Evolutionary conservation across 2,329 filamentous ascomycete species (phyloP).

Genomic region (Monosporascus sp.): DNA sequence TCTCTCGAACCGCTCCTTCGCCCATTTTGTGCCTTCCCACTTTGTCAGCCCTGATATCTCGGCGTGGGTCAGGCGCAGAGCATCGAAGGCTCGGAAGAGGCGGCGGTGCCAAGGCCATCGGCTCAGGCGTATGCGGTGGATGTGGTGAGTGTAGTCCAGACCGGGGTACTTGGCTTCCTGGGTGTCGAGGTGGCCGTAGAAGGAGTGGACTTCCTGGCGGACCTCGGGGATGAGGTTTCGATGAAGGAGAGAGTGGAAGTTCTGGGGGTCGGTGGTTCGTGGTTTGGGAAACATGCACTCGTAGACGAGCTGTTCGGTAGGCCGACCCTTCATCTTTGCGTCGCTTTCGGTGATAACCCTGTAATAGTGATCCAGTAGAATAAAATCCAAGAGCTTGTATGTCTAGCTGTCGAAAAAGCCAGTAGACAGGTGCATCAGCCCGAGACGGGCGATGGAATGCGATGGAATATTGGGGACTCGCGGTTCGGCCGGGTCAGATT

Average conservation of each 20-base stretch:
- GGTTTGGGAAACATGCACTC: constrained; percentile 67
- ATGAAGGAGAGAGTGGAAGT: constrained; percentile 65
- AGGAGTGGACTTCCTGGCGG: constrained; percentile 70
- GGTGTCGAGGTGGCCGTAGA: constrained; percentile 74
- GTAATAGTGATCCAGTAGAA: constrained; percentile 2
- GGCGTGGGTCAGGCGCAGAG: constrained; percentile 58
- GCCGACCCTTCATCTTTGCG: constrained; percentile 62
- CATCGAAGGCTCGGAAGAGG: constrained; percentile 71
- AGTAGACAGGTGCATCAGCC: background rate
- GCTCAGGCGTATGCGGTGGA: constrained; percentile 71
- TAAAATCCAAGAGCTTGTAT: background rate
- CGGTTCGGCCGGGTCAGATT: background rate
- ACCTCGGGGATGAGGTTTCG: constrained; percentile 71
- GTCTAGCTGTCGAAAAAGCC: background rate
- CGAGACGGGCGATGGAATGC: background rate
- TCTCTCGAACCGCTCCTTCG: constrained; percentile 71
- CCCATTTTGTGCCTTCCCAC: constrained; percentile 82
- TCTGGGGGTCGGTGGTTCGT: constrained; percentile 61
- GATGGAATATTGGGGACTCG: background rate
- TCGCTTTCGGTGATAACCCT: background rate
- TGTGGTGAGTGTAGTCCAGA: constrained; percentile 68
- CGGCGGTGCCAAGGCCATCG: constrained; percentile 72
- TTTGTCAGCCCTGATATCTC: constrained; percentile 70
- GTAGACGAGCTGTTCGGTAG: constrained; percentile 69
- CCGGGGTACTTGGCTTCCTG: constrained; percentile 78